phyloP scores from a whole-genome alignment of 176 grass and related monocot species.

The Aegilops longissima region DNA sequence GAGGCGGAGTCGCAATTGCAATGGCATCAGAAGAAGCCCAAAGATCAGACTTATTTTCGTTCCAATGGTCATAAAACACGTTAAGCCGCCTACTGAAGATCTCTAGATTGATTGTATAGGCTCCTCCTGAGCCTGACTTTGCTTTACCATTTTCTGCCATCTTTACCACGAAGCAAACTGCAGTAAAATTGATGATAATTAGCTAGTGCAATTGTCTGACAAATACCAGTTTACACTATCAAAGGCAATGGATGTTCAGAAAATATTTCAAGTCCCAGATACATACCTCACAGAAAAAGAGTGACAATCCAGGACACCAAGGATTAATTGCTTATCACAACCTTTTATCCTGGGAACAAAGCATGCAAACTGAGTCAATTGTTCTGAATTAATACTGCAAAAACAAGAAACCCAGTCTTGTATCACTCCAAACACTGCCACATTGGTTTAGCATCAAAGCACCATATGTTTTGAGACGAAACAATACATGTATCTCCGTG shows the following conservation, averaged over 20 bases:
- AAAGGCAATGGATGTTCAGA: neutral
- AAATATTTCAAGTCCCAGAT: neutral
- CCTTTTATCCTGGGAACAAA: neutral
- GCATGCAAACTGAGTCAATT: neutral
- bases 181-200: conserved; percentile 14
- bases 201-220: conserved; percentile 7
- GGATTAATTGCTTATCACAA: neutral
- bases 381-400: neutral
- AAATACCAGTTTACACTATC: neutral
- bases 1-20: conserved; percentile 59
- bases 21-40: conserved; percentile 62
- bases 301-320: neutral
- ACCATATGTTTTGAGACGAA: neutral
- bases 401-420: neutral
- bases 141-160: conserved; percentile 57
- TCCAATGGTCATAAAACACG: conserved; percentile 60
- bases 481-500: no score
- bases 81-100: conserved; percentile 55
- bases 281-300: neutral
- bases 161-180: conserved; percentile 36
- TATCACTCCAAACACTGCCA: neutral
- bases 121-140: conserved; percentile 28
- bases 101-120: conserved; percentile 50
- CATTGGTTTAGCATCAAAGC: neutral
- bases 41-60: conserved; percentile 39